Percentiles rank a stretch among this genome's conserved stretches.
Conservation (phyloP, 192 early-diverging fungal species). For the Allomyces arbusculus region DNA sequence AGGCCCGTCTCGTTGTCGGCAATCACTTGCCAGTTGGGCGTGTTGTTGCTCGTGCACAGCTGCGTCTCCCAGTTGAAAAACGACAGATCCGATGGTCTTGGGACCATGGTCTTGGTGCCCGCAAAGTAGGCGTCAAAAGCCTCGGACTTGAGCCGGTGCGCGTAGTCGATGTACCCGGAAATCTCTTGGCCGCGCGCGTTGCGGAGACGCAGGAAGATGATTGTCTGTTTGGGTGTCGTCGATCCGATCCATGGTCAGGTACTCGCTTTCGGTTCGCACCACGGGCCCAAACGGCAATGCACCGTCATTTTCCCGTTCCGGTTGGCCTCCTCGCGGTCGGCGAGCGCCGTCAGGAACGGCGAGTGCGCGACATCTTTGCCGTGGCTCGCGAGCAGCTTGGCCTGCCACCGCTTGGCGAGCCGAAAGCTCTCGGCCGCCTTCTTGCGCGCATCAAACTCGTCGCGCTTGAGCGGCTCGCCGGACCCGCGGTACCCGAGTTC, state of each 20-base stretch:
- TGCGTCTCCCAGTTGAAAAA: conserved; percentile 53
- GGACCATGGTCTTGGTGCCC: conserved; percentile 16
- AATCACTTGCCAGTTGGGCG: conserved; percentile 45
- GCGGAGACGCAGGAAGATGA: conserved; percentile 32
- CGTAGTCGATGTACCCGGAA: conserved; percentile 41
- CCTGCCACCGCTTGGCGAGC: conserved; percentile 30
- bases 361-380: conserved; percentile 25
- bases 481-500: conserved; percentile 41
- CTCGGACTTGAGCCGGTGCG: conserved; percentile 36
- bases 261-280: background rate
- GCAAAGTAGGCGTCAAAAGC: conserved; percentile 40
- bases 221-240: conserved; percentile 10
- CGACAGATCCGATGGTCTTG: conserved; percentile 31
- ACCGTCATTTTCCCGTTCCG: conserved; percentile 38
- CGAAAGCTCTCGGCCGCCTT: conserved; percentile 42
- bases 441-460: conserved; percentile 39
- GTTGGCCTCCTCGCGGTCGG: conserved; percentile 42
- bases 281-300: background rate
- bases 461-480: conserved; percentile 38
- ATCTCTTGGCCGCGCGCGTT: conserved; percentile 36
- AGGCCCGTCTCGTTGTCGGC: conserved; percentile 41
- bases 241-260: background rate
- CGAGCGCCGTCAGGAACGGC: conserved; percentile 34
- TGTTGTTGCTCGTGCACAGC: conserved; percentile 36
- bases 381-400: conserved; percentile 27